Evolutionary conservation across 805 yeast species (phyloP), one percentile per base, ranked within the genome.

Genomic region (Cyberlindnera americana): DNA sequence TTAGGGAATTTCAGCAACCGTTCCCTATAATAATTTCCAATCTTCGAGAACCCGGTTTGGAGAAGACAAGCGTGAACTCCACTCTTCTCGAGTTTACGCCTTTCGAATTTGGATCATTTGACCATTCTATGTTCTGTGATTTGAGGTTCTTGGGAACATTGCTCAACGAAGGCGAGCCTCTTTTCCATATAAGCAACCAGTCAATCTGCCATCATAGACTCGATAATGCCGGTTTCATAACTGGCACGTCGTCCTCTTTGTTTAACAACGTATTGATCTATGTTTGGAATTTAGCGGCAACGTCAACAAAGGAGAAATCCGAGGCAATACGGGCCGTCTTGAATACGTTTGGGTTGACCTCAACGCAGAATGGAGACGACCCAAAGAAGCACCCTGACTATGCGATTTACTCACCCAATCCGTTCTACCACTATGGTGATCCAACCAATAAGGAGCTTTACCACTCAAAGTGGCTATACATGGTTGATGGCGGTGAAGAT

Each of bases 401-500:
- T 56, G 86, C 85, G 0, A 50, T 78, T 3, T 70, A 65, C 43
- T 69, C 78, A 2, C 86, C 85, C 2, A 81, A 79, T 43, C 86
- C 88, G 3, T 81, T 81, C 52, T 70, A 62, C 44, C 47, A 49
- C 15, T 58, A 51, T 37, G 61, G 56, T 9, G 53, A 50, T 28
- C 23, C 42, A 2, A 17, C 40, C 1, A 36, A 34, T 21, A 40
- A 33, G n/a, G 56, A 53, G 17, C 50, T 53, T n/a, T 53, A 54
- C 25, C 38, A 50, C 3, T 54, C 63, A 2, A 60, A 60, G 38
- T 58, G 56, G 28, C 43, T 68, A n/a, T 65, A 62, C 41, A 48
- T 85, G 43, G 87, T 77, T 22, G 95, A 85, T 56, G 95, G 95
- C 30, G 95, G 93, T 23, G 87, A 81, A 57, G 91, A 84, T 57